A percentile compares a stretch with the other conserved stretches of the same genome.
These are phyloP conservation scores for Ophiocytium majus DNA, from an alignment of 352 stramenopile genomes.

Conservation along the genomic window DNA sequence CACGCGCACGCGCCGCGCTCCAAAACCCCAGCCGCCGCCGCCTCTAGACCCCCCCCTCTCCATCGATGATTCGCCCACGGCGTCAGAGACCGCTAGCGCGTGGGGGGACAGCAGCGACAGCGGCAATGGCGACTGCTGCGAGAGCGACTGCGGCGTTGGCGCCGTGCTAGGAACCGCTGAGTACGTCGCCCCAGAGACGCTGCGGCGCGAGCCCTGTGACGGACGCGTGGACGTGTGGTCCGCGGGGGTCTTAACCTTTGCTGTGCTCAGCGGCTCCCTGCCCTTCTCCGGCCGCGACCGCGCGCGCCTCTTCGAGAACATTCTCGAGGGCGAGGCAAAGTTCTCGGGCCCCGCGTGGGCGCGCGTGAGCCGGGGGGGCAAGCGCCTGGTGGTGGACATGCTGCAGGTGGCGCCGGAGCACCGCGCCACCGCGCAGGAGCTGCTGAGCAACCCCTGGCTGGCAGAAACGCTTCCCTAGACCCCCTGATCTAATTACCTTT, in stretches of 20 bases:
- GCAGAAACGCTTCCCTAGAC: no score
- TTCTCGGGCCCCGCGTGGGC: constrained; percentile 30
- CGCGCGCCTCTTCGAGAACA: constrained; percentile 57
- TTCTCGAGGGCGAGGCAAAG: constrained; percentile 31
- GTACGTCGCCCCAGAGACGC: constrained; percentile 66
- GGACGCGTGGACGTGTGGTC: constrained; percentile 86
- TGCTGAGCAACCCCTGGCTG: constrained; percentile 41
- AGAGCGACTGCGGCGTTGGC: no score
- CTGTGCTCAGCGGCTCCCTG: constrained; percentile 84
- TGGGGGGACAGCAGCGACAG: no score
- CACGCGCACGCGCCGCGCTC: background rate
- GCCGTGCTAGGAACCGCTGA: constrained; percentile 29
- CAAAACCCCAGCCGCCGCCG: no score
- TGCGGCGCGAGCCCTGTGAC: constrained; percentile 81
- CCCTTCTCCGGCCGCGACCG: constrained; percentile 78
- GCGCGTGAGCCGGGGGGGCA: background rate
- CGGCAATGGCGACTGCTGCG: no score
- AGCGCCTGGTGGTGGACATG: constrained; percentile 36
- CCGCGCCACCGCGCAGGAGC: constrained; percentile 29
- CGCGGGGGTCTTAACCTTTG: constrained; percentile 85
- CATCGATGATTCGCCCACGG: background rate
- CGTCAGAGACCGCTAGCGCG: background rate
- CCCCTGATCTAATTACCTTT: no score
- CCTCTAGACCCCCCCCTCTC: background rate
- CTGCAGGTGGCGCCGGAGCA: constrained; percentile 34